These are phyloP conservation scores for Sporothrix inflata DNA, from an alignment of 2,329 filamentous ascomycete genomes.

Conservation along the genomic window DNA sequence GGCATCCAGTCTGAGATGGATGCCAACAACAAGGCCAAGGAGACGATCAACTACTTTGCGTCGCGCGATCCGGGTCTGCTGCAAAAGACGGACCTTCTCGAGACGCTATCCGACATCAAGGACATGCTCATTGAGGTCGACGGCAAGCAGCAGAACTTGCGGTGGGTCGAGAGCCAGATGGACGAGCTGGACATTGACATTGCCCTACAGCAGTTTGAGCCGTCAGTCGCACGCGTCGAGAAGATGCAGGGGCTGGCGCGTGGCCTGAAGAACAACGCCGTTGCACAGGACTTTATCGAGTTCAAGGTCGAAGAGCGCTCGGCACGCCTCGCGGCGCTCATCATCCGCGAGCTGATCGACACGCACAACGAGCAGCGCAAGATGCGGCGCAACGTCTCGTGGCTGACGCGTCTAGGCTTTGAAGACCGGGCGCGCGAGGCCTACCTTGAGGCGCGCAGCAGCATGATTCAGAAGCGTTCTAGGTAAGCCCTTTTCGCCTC, in stretches of 20 bases:
- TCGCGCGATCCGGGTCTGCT: conserved; percentile 75
- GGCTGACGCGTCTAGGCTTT: conserved; percentile 84
- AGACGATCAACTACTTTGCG: conserved; percentile 84
- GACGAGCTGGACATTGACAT: conserved; percentile 97
- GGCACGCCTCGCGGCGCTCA: conserved; percentile 71
- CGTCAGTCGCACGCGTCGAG: conserved; percentile 81
- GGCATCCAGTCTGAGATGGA: conserved; percentile 84
- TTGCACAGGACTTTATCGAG: conserved; percentile 89
- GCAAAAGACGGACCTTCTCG: conserved; percentile 78
- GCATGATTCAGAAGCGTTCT: conserved; percentile 77
- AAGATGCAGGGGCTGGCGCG: conserved; percentile 79
- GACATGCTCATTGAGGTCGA: conserved; percentile 95
- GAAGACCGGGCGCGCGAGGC: conserved; percentile 87
- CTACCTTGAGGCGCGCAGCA: conserved; percentile 78
- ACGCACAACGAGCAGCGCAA: conserved; percentile 76
- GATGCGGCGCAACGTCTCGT: conserved; percentile 79
- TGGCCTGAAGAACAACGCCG: conserved; percentile 79
- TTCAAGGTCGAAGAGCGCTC: conserved; percentile 89
- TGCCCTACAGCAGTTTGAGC: conserved; percentile 84
- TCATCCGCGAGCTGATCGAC: conserved; percentile 77
- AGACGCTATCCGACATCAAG: conserved; percentile 76
- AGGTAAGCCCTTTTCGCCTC: conserved; percentile 58
- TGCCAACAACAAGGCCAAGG: conserved; percentile 79
- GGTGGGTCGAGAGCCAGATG: conserved; percentile 93
- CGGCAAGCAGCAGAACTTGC: conserved; percentile 92